phyloP scores from a whole-genome alignment of 495 filamentous ascomycete species.

The Penicillium nucicola region DNA sequence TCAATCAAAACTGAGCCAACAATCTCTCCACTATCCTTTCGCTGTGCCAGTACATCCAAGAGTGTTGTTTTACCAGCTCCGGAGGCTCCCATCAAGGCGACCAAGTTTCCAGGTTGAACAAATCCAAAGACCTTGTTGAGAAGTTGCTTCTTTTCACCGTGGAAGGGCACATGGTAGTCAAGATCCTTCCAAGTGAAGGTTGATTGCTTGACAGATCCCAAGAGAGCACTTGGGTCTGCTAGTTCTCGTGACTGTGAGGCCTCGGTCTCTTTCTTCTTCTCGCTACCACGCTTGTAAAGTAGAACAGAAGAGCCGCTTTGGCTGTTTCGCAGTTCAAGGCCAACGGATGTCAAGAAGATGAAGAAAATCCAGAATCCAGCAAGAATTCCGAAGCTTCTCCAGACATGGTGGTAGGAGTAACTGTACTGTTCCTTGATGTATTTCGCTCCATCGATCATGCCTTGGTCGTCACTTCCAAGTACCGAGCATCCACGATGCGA shows the following conservation, averaged over 20 bases:
- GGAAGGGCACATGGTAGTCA: constrained; percentile 62
- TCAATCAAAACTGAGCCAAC: constrained; percentile 46
- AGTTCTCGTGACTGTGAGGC: background rate
- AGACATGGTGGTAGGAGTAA: constrained; percentile 60
- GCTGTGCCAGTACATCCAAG: constrained; percentile 46
- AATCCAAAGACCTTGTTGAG: constrained; percentile 74
- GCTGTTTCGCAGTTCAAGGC: constrained; percentile 60
- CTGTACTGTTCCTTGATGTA: constrained; percentile 66
- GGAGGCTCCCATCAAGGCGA: constrained; percentile 78
- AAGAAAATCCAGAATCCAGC: constrained; percentile 71
- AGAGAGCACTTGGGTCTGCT: constrained; percentile 18
- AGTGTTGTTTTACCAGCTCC: constrained; percentile 84
- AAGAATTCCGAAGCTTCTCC: constrained; percentile 81
- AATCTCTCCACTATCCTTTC: constrained; percentile 49
- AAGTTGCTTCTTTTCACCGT: constrained; percentile 51
- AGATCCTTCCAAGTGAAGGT: constrained; percentile 59
- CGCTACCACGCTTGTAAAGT: constrained; percentile 56
- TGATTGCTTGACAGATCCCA: constrained; percentile 27
- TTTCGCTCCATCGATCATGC: constrained; percentile 53
- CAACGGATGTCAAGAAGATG: constrained; percentile 63
- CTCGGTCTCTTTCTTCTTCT: constrained; percentile 35
- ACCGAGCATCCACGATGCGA: constrained; percentile 70
- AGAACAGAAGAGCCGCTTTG: constrained; percentile 61
- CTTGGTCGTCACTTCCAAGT: constrained; percentile 56
- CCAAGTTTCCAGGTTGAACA: constrained; percentile 74